Evolutionary conservation across 2,329 filamentous ascomycete genomes (phyloP).

Genomic region (Orbilia blumenaviensis): DNA sequence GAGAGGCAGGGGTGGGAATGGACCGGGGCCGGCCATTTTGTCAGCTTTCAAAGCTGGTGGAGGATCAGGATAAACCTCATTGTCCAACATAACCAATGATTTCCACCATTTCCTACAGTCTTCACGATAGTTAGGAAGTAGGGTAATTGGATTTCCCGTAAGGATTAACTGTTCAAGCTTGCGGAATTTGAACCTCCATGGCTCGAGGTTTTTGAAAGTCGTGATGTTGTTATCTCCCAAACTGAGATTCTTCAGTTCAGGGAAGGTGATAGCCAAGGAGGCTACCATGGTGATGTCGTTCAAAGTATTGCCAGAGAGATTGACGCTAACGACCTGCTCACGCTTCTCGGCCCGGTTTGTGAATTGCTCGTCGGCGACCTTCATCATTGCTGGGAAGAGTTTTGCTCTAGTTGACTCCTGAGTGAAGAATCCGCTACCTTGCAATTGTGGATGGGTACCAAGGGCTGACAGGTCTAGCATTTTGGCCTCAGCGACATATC

Average conservation of each 20-base stretch:
- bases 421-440: conserved; percentile 78
- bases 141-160: conserved; percentile 75
- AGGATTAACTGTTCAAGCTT: conserved; percentile 83
- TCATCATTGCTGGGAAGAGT: conserved; percentile 91
- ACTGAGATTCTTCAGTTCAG: conserved; percentile 86
- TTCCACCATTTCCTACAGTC: conserved; percentile 85
- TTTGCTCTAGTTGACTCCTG: conserved; percentile 77
- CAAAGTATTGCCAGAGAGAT: conserved; percentile 81
- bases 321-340: conserved; percentile 82
- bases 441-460: conserved; percentile 75
- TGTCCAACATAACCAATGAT: conserved; percentile 79
- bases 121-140: conserved; percentile 70
- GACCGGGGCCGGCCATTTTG: conserved; percentile 28
- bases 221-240: conserved; percentile 83
- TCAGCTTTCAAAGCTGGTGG: conserved; percentile 22
- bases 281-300: conserved; percentile 76
- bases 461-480: conserved; percentile 84
- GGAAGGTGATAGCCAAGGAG: conserved; percentile 78
- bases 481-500: conserved; percentile 77
- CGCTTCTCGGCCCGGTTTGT: conserved; percentile 75
- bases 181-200: conserved; percentile 81
- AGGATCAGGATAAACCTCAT: conserved; percentile 61
- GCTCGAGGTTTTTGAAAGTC: conserved; percentile 72
- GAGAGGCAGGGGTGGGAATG: conserved; percentile 37
- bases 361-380: conserved; percentile 81